These are phyloP conservation scores for Lonicera japonica DNA, from an alignment of 129 eudicot genomes.

Conservation along the genomic window DNA sequence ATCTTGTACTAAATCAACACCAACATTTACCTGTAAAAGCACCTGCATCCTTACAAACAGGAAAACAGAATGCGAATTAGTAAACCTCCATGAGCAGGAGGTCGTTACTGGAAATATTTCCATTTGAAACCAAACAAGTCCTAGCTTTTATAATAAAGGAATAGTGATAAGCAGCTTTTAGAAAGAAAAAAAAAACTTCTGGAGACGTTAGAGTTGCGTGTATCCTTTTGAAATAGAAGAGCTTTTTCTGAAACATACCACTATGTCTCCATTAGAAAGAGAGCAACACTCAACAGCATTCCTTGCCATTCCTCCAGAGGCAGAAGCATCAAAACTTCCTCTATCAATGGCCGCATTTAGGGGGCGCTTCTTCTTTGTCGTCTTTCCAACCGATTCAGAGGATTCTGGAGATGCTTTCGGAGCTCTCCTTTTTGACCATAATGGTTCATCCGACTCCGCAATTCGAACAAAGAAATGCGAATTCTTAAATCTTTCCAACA, in stretches of 20 bases:
- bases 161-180: not conserved
- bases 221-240: not conserved
- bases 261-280: slow-evolving; percentile 92
- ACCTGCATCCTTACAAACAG: slow-evolving; percentile 99
- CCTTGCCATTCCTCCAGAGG: slow-evolving; percentile 94
- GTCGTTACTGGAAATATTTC: not conserved
- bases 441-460: slow-evolving; percentile 74
- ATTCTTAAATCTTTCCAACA: slow-evolving; percentile 59
- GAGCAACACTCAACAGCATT: slow-evolving; percentile 64
- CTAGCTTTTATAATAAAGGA: not conserved
- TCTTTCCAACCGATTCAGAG: slow-evolving; percentile 29
- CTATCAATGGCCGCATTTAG: slow-evolving; percentile 54
- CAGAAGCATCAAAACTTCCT: slow-evolving; percentile 65
- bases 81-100: not conserved
- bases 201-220: not conserved
- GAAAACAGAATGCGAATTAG: slow-evolving; percentile 52
- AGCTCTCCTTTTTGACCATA: slow-evolving; percentile 74
- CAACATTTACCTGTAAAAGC: slow-evolving; percentile 79
- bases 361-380: slow-evolving; percentile 25
- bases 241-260: slow-evolving; percentile 63
- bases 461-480: slow-evolving; percentile 89
- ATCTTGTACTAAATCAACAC: slow-evolving; percentile 60
- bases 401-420: slow-evolving; percentile 37
- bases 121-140: slow-evolving; percentile 1
- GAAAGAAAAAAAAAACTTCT: not conserved